Percentiles rank a stretch among this genome's conserved stretches.
These are phyloP conservation scores for Suhomyces bribrorum DNA, from an alignment of 1,139 yeast genomes.

Conservation along the genomic window DNA sequence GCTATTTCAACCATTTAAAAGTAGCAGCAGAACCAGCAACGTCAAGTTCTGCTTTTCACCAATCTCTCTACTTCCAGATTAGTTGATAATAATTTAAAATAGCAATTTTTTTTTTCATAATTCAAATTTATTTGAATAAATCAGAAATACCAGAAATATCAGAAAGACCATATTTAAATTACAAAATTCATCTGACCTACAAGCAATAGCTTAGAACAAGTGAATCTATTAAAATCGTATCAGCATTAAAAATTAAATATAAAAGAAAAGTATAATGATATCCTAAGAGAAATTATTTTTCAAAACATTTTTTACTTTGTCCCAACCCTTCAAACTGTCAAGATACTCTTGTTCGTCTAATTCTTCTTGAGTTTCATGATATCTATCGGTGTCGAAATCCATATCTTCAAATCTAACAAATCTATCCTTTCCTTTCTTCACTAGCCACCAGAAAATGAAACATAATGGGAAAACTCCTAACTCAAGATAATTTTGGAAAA, in stretches of 20 bases:
- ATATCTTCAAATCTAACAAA: slow-evolving; percentile 52
- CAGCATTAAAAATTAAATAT: slow-evolving; percentile 5
- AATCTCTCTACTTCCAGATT: no score
- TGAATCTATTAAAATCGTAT: slow-evolving; percentile 1
- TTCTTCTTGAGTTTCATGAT: slow-evolving; percentile 54
- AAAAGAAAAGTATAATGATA: background rate
- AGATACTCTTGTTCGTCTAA: slow-evolving; percentile 37
- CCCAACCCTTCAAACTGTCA: slow-evolving; percentile 48
- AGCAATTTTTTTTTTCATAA: no score
- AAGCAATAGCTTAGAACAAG: no score
- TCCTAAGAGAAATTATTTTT: slow-evolving; percentile 25
- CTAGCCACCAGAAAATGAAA: slow-evolving; percentile 46
- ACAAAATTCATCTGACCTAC: no score
- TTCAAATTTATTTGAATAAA: no score
- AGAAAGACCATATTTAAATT: no score
- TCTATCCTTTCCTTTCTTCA: slow-evolving; percentile 46
- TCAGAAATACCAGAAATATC: no score
- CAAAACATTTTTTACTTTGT: slow-evolving; percentile 36
- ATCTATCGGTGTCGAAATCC: slow-evolving; percentile 65
- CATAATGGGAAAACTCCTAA: slow-evolving; percentile 40
- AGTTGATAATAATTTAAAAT: no score
- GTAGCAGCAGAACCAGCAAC: no score
- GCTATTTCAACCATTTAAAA: no score
- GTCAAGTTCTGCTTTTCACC: no score
- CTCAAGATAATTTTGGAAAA: slow-evolving; percentile 42